Percentiles rank a stretch among this genome's conserved stretches.
phyloP scores from a whole-genome alignment of 2,329 filamentous ascomycete genomes.

The Alternaria sp. region DNA sequence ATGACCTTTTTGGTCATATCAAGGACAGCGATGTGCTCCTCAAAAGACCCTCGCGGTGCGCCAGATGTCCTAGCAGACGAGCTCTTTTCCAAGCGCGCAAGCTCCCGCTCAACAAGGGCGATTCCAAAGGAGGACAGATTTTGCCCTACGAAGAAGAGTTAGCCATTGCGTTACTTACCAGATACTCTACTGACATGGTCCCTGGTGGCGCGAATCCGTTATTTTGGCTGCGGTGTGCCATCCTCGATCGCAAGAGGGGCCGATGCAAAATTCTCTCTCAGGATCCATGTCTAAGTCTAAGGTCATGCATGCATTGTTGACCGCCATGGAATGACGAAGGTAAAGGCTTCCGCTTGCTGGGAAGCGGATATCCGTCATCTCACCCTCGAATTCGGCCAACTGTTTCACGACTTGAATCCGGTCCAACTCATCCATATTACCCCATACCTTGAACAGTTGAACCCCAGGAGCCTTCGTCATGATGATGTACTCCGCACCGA shows the following conservation, averaged over 20 bases:
- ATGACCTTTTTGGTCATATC: conserved; percentile 24
- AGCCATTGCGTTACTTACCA: background rate
- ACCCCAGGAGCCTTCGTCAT: conserved; percentile 44
- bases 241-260: conserved; percentile 26
- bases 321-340: conserved; percentile 24
- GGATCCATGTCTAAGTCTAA: conserved; percentile 16
- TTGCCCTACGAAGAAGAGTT: conserved; percentile 22
- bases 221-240: conserved; percentile 15
- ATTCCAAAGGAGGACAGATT: conserved; percentile 26
- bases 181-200: conserved; percentile 23
- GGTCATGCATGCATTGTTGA: conserved; percentile 9
- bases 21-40: conserved; percentile 22
- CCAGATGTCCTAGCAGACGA: background rate
- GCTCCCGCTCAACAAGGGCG: conserved; percentile 31
- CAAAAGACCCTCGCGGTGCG: conserved; percentile 20
- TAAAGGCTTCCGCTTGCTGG: conserved; percentile 46
- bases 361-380: conserved; percentile 36
- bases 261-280: conserved; percentile 26
- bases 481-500: conserved; percentile 49
- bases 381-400: conserved; percentile 33
- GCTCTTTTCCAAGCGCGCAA: conserved; percentile 10
- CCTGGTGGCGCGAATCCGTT: conserved; percentile 6
- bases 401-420: conserved; percentile 37
- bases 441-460: conserved; percentile 43
- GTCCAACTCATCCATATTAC: conserved; percentile 31